Evolutionary conservation across 148 eudicot genomes (phyloP).

Genomic region (Vaccinium corymbosum): DNA sequence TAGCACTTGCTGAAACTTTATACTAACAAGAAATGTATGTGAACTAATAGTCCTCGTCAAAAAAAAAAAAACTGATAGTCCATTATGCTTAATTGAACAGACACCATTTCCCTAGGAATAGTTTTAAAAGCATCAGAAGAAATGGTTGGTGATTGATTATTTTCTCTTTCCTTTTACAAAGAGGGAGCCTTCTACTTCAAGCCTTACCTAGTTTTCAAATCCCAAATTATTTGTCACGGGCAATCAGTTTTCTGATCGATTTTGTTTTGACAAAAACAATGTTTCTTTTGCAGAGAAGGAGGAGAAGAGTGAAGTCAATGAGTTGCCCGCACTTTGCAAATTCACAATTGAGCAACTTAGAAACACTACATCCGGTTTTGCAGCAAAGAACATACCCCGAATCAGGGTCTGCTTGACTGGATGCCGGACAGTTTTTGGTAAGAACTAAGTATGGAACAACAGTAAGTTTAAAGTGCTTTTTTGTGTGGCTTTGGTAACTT

Average conservation of each 20-base stretch:
- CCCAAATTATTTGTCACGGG: not conserved
- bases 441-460: slow-evolving; percentile 1
- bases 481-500: not conserved
- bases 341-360: too few relatives aligned
- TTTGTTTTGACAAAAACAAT: too few relatives aligned
- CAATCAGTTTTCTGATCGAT: too few relatives aligned
- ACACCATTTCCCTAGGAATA: not conserved
- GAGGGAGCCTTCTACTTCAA: not conserved
- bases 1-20: not conserved
- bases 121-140: not conserved
- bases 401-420: too few relatives aligned
- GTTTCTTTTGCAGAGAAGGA: not conserved
- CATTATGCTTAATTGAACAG: not conserved
- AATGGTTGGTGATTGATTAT: not conserved
- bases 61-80: not conserved
- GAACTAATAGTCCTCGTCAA: not conserved
- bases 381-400: too few relatives aligned
- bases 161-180: not conserved
- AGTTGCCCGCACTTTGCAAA: too few relatives aligned
- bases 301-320: too few relatives aligned
- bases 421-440: slow-evolving; percentile 66
- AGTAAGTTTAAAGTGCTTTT: not conserved
- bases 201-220: not conserved
- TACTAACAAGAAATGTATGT: not conserved
- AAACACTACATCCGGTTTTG: too few relatives aligned